phyloP scores from a whole-genome alignment of 2,329 filamentous ascomycete species.

The Epichloe uncinata region DNA sequence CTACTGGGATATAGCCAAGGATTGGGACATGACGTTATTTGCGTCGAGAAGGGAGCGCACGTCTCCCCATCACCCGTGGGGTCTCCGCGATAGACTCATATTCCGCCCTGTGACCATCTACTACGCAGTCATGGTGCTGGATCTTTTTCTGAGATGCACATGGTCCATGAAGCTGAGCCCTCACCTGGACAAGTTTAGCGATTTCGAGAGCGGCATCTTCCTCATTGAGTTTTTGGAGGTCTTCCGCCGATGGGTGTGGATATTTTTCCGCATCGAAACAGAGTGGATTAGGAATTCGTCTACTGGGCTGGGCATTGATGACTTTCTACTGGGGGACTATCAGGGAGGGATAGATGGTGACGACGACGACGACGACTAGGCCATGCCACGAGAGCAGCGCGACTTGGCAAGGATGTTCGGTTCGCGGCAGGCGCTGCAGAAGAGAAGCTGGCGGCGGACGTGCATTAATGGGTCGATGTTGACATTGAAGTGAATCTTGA shows the following conservation, averaged over 20 bases:
- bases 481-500: no score
- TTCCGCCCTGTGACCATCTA: slow-evolving; percentile 65
- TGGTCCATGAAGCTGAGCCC: slow-evolving; percentile 83
- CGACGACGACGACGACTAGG: slow-evolving; percentile 8
- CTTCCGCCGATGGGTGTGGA: slow-evolving; percentile 85
- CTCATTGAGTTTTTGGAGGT: slow-evolving; percentile 79
- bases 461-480: no score
- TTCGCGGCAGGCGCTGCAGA: not conserved
- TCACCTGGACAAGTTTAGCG: slow-evolving; percentile 69
- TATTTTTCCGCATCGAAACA: slow-evolving; percentile 88
- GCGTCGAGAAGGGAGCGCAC: slow-evolving; percentile 42
- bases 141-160: slow-evolving; percentile 72
- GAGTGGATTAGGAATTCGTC: slow-evolving; percentile 61
- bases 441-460: not conserved
- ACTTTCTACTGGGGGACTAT: slow-evolving; percentile 64
- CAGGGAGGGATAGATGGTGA: slow-evolving; percentile 42
- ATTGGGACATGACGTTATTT: slow-evolving; percentile 90
- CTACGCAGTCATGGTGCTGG: slow-evolving; percentile 66
- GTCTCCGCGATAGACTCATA: slow-evolving; percentile 59
- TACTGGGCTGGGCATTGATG: slow-evolving; percentile 45
- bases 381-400: not conserved
- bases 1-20: slow-evolving; percentile 94
- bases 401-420: not conserved
- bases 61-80: slow-evolving; percentile 57
- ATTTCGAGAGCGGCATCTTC: slow-evolving; percentile 82